Evolutionary conservation across 192 early-diverging fungal species (phyloP), one percentile per base, ranked within the genome.

Genomic region (Funneliformis geosporum): DNA sequence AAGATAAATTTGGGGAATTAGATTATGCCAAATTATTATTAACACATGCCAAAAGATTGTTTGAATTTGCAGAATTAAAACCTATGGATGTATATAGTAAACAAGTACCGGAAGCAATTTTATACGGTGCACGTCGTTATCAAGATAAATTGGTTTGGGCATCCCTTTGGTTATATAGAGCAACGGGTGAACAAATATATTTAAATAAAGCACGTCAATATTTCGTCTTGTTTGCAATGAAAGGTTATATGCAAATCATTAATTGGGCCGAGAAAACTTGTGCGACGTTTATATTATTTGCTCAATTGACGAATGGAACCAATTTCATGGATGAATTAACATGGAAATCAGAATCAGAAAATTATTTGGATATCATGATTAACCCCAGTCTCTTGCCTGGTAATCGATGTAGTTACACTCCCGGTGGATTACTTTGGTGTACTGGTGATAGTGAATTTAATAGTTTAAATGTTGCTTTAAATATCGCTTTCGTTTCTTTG

Each of bases 121-220:
- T 82, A 43, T 91, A 91, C 46, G 61, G 47, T 2, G 84, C 89
- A 8, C 81, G 73, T 14, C 77, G 68, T 27, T 88, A 81, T 72
- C 72, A 79, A 23, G 84, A 87, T 62, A 85, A 91, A 66, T 76
- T 91, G 0, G 85, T 88, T 4, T 89, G 80, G 84, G 90, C 84
- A 25, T 89, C 90, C 10, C 82, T 87, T 18, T 91, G 90, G 90
- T 81, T 91, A 79, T 87, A 86, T 82, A 79, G 79, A 42, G 85
- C 89, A 2, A 89, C 88, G 4, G 82, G 82, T 33, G 79, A 88
- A 25, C 6, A 76, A 21, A 80, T 60, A 11, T 91, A 90, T 69
- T 74, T 83, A 64, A 50, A 80, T 14, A 88, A 87, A 68, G 89
- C 89, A 5, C 60, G 68, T 60, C 82, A 80, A 18, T 89, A 89